Conservation (phyloP, 331 rosid species). For the Spiraea crenata region DNA sequence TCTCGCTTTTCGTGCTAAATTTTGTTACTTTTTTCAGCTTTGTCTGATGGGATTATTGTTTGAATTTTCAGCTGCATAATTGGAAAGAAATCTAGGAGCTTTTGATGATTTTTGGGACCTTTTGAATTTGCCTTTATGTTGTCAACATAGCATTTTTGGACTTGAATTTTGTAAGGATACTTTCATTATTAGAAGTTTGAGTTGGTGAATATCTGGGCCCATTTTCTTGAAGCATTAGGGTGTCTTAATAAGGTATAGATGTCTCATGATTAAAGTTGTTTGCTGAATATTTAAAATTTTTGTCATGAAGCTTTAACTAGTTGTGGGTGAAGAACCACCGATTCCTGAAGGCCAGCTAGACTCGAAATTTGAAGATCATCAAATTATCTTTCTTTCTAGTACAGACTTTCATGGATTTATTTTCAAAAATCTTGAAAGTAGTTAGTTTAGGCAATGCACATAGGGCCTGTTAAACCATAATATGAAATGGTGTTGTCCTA, state of each 20-base stretch:
- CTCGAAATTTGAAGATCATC: not conserved
- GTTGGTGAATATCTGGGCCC: conserved; percentile 19
- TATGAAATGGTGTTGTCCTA: not conserved
- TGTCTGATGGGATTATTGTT: not conserved
- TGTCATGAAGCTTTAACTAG: not conserved
- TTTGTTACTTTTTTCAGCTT: not conserved
- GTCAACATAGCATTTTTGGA: not conserved
- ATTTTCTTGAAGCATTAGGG: conserved; percentile 20
- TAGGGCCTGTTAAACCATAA: not conserved
- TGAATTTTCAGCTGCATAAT: not conserved
- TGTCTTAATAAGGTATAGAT: conserved; percentile 8
- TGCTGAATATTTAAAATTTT: not conserved
- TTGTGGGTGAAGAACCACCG: not conserved
- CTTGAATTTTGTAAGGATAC: conserved; percentile 7
- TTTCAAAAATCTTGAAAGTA: not conserved
- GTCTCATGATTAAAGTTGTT: not conserved
- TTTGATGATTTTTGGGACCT: not conserved
- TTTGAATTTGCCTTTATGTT: not conserved
- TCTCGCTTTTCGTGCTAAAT: not conserved
- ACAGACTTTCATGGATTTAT: not conserved
- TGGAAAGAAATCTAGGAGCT: not conserved
- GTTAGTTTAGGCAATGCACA: not conserved
- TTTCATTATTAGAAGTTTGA: conserved; percentile 17
- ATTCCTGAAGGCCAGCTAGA: not conserved
- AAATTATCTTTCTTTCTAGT: not conserved